Evolutionary conservation across 768 basidiomycete species (phyloP).

Genomic region (Clitopilus hobsonii): DNA sequence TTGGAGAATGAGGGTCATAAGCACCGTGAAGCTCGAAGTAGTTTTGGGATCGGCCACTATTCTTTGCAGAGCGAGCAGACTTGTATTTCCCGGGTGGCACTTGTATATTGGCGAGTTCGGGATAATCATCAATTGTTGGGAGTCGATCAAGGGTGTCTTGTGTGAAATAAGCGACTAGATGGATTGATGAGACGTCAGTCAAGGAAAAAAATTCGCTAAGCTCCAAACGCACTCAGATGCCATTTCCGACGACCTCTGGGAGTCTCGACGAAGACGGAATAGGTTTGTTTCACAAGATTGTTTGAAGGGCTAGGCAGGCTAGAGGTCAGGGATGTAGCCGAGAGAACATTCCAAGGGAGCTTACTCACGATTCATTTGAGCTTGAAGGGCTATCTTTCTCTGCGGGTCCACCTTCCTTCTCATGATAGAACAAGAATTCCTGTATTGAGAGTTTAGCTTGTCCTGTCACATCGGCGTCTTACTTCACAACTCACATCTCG

Average conservation of each 20-base stretch:
- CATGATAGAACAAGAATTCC: slow-evolving; percentile 78
- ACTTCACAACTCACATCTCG: slow-evolving; percentile 51
- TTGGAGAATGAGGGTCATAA: not conserved
- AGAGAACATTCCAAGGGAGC: not conserved
- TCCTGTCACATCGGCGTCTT: slow-evolving; percentile 4
- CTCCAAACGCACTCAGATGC: slow-evolving; percentile 62
- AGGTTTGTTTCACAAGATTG: slow-evolving; percentile 73
- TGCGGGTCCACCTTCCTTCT: slow-evolving; percentile 47
- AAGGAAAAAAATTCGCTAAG: not conserved
- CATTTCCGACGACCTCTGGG: slow-evolving; percentile 67
- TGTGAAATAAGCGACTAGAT: slow-evolving; percentile 75
- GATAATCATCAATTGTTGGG: slow-evolving; percentile 54
- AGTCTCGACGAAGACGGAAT: slow-evolving; percentile 72
- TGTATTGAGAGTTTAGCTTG: slow-evolving; percentile 21
- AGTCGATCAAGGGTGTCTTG: slow-evolving; percentile 55
- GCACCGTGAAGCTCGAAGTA: slow-evolving; percentile 9
- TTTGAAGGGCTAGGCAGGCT: not conserved
- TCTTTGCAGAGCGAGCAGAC: slow-evolving; percentile 55
- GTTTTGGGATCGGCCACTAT: slow-evolving; percentile 17
- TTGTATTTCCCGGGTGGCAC: slow-evolving; percentile 61
- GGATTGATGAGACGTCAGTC: slow-evolving; percentile 9
- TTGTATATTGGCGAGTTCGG: slow-evolving; percentile 43
- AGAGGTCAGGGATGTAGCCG: not conserved
- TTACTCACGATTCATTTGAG: slow-evolving; percentile 44
- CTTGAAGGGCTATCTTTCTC: slow-evolving; percentile 46